A percentile compares a stretch with the other conserved stretches of the same genome.
These are phyloP conservation scores for Xylaria sp. DNA, from an alignment of 2,329 filamentous ascomycete species.

Conservation along the genomic window DNA sequence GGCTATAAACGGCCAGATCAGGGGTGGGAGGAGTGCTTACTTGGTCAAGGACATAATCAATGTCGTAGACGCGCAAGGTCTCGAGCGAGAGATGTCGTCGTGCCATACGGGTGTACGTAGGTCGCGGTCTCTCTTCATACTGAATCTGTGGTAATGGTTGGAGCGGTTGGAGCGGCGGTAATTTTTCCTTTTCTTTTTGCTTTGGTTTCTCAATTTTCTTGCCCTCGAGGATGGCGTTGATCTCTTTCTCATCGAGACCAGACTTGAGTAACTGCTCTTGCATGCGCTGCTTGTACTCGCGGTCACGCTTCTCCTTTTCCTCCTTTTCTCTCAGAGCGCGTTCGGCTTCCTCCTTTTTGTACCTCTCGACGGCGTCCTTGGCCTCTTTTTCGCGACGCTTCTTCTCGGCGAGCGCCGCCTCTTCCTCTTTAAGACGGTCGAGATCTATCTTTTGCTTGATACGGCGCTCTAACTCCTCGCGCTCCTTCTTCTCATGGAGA, in stretches of 20 bases:
- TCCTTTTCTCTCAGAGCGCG: constrained; percentile 59
- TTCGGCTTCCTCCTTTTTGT: constrained; percentile 61
- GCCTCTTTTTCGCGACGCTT: constrained; percentile 59
- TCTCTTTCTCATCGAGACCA: constrained; percentile 68
- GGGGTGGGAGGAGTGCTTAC: constrained; percentile 54
- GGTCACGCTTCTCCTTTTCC: constrained; percentile 61
- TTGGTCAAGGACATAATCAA: constrained; percentile 68
- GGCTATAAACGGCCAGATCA: neutral
- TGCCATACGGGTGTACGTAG: constrained; percentile 73
- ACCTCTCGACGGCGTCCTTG: constrained; percentile 63
- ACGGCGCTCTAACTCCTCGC: constrained; percentile 61
- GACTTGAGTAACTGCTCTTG: constrained; percentile 68
- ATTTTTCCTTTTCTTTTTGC: constrained; percentile 42
- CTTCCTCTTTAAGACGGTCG: constrained; percentile 59
- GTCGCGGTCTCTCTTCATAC: constrained; percentile 49
- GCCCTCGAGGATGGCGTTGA: constrained; percentile 65
- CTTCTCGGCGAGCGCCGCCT: constrained; percentile 58
- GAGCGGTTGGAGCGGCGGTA: neutral
- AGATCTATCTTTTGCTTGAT: constrained; percentile 64
- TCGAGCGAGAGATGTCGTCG: constrained; percentile 71
- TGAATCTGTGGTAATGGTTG: constrained; percentile 7
- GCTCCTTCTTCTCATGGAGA: constrained; percentile 57
- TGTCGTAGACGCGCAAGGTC: constrained; percentile 65
- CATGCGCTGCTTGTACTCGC: constrained; percentile 65
- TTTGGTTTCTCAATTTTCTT: constrained; percentile 63